Evolutionary conservation across 768 basidiomycete genomes (phyloP).

Genomic region (Termitomyces sp.): DNA sequence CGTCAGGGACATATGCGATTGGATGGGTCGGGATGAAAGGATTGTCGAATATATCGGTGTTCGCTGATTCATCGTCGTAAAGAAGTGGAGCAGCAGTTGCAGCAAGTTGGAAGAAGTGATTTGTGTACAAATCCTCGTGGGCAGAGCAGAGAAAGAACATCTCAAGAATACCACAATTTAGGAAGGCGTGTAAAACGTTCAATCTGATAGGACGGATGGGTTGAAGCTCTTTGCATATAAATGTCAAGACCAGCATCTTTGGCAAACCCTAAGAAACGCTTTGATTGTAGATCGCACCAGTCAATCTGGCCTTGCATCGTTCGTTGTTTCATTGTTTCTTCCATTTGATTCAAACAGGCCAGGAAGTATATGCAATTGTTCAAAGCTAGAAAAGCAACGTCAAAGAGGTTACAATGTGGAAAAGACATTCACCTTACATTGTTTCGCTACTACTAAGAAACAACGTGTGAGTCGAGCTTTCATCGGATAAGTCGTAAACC

Average conservation of each 20-base stretch:
- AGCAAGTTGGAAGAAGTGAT: background rate
- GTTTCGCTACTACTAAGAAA: background rate
- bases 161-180: background rate
- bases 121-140: background rate
- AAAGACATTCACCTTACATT: background rate
- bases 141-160: background rate
- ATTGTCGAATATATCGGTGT: background rate
- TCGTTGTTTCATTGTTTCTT: background rate
- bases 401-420: background rate
- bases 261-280: background rate
- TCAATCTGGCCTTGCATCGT: background rate
- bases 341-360: background rate
- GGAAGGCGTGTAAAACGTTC: background rate
- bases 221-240: background rate
- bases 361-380: background rate
- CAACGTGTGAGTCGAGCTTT: background rate
- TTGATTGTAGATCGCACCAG: background rate
- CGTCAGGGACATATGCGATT: background rate
- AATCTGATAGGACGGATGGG: background rate
- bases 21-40: constrained; percentile 1
- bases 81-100: too few relatives aligned
- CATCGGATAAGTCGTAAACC: background rate
- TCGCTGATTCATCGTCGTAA: background rate
- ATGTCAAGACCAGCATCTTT: background rate
- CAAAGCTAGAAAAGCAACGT: background rate